phyloP scores from a whole-genome alignment of 2,329 filamentous ascomycete species.

The Aureobasidium sp. region DNA sequence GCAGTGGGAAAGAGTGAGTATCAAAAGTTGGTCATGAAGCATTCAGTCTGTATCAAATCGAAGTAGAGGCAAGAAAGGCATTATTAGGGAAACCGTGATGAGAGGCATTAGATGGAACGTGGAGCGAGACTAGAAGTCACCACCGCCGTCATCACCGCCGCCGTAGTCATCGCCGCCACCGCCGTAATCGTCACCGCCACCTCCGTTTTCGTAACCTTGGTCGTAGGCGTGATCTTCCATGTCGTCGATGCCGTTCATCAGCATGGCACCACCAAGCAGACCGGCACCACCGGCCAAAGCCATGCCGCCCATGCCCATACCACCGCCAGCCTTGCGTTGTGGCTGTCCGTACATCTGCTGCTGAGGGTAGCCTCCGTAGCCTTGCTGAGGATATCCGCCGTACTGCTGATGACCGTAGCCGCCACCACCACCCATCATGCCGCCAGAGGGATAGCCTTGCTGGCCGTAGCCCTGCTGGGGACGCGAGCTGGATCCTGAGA shows the following conservation, averaged over 20 bases:
- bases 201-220: slow-evolving; percentile 34
- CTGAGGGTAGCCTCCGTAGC: slow-evolving; percentile 21
- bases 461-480: slow-evolving; percentile 13
- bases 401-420: slow-evolving; percentile 21
- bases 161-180: slow-evolving; percentile 22
- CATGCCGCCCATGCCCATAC: background rate
- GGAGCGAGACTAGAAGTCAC: slow-evolving; percentile 13
- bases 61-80: background rate
- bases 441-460: background rate
- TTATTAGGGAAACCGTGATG: background rate
- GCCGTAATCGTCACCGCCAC: slow-evolving; percentile 19
- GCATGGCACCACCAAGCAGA: slow-evolving; percentile 65
- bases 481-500: slow-evolving; percentile 14
- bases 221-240: slow-evolving; percentile 45
- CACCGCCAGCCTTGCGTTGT: slow-evolving; percentile 36
- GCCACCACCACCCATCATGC: background rate
- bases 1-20: too few relatives aligned
- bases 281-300: slow-evolving; percentile 62
- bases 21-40: background rate
- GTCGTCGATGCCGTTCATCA: slow-evolving; percentile 54
- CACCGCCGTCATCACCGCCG: slow-evolving; percentile 22
- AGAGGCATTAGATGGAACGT: background rate
- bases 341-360: slow-evolving; percentile 24
- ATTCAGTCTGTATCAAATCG: background rate
- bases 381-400: slow-evolving; percentile 15